Evolutionary conservation across 1,139 yeast genomes (phyloP).

Genomic region (Protomyces arabidopsidicola): DNA sequence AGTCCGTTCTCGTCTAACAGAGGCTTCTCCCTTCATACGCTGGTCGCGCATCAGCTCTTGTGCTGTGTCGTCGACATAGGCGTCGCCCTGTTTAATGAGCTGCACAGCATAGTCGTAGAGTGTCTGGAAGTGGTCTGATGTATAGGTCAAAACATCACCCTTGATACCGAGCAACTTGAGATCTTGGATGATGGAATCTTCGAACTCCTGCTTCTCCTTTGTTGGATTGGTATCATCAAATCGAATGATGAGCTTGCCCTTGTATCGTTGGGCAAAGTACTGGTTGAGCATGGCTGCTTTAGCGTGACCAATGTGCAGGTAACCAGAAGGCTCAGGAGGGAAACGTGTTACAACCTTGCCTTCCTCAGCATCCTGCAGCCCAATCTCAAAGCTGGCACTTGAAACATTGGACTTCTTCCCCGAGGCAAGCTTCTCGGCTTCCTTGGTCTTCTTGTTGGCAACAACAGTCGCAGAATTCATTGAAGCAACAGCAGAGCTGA

Average conservation of each 20-base stretch:
- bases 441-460: constrained; percentile 42
- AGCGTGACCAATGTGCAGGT: constrained; percentile 93
- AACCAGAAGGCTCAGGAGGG: constrained; percentile 93
- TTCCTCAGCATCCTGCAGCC: constrained; percentile 78
- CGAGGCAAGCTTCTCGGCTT: constrained; percentile 43
- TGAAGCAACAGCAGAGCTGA: constrained; percentile 73
- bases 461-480: constrained; percentile 58
- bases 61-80: constrained; percentile 94
- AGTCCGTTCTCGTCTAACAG: constrained; percentile 81
- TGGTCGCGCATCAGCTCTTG: constrained; percentile 94
- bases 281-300: constrained; percentile 94
- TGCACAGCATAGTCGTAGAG: constrained; percentile 82
- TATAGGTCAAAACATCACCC: constrained; percentile 79
- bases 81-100: constrained; percentile 88
- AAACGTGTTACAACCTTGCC: constrained; percentile 97
- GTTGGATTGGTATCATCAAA: constrained; percentile 97
- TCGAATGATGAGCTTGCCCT: constrained; percentile 90
- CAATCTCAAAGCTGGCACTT: constrained; percentile 90
- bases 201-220: constrained; percentile 83
- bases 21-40: constrained; percentile 92
- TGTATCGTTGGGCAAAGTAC: constrained; percentile 88
- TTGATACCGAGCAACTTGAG: constrained; percentile 80
- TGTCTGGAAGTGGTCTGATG: constrained; percentile 84
- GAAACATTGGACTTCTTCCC: constrained; percentile 57
- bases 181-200: constrained; percentile 88